Evolutionary conservation across 2,329 filamentous ascomycete species (phyloP), one percentile per base, ranked within the genome.

Genomic region (Colletotrichum plurivorum): DNA sequence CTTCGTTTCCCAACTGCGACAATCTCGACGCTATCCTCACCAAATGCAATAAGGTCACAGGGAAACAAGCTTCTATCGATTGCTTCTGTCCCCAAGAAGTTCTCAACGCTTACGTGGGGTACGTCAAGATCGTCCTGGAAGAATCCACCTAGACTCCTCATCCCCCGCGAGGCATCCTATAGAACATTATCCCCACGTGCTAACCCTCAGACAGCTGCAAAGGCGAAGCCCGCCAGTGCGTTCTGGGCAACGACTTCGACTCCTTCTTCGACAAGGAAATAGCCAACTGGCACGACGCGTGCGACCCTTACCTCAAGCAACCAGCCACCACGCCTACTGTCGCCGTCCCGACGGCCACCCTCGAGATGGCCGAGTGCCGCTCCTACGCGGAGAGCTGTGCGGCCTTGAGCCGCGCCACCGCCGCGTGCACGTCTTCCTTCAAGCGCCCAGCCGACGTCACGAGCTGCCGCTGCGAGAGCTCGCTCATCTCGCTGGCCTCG

Each of bases 41-140:
- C 5, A 51, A 49, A 16, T 63, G 61, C 52, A 57, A 31, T 43
- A 41, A 57, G 4, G 39, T 63, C 18, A 18, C 61, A 12, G 48
- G 48, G 5, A 39, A 63, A 27, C 31, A 63, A 4, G 61, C 43
- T 3, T 46, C 52, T 13, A 57, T 63, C 31, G 22, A 49, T 4
- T 63, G 61, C 10, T 63, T 63, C 52, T 63, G 61, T 25, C 20
- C 61, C 5, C 52, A 63, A n/a, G 52, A 57, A 13, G 39, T 63
- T 10, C 10, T 63, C 16, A 41, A 63, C 10, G 52, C 61, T n/a
- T 63, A 63, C 27, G 51, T 63, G 5, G 61, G 61, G 61, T 63
- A 10, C 45, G 59, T 25, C 5, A 15, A 13, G 6, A 18, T 3
- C 2, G 4, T 22, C 22, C 4, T 4, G 4, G 22, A 22, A 22